Percentiles rank a stretch among this genome's conserved stretches.
These are phyloP conservation scores for Mentha longifolia DNA, from an alignment of 257 asterid genomes.

Conservation along the genomic window DNA sequence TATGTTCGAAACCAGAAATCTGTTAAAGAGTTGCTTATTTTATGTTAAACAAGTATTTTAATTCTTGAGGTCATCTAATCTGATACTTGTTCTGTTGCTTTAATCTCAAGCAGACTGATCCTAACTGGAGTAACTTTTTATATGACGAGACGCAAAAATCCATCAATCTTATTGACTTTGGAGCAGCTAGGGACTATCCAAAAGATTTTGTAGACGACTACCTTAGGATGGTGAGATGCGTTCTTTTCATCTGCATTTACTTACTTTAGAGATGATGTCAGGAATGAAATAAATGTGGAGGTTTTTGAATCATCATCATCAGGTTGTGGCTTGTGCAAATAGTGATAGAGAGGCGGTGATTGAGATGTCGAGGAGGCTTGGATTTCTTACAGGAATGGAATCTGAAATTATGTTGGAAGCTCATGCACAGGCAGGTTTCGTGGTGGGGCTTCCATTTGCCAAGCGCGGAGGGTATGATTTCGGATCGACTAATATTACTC, in stretches of 20 bases:
- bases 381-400: constrained; percentile 90
- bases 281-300: too few relatives aligned
- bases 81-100: constrained; percentile 28
- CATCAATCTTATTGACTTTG: constrained; percentile 93
- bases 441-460: constrained; percentile 91
- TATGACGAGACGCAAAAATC: constrained; percentile 60
- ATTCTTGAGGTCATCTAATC: constrained; percentile 4
- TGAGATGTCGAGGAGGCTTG: constrained; percentile 91
- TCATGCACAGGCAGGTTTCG: constrained; percentile 92
- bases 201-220: constrained; percentile 85
- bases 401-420: constrained; percentile 88
- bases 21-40: not conserved
- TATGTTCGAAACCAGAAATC: constrained; percentile 3
- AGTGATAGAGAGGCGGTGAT: constrained; percentile 71
- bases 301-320: not conserved
- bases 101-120: constrained; percentile 86
- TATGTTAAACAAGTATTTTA: not conserved
- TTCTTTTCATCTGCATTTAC: constrained; percentile 6
- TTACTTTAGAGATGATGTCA: constrained; percentile 10
- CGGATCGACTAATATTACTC: constrained; percentile 72
- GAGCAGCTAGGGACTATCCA: constrained; percentile 92
- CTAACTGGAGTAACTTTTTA: constrained; percentile 97
- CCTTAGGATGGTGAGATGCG: constrained; percentile 72
- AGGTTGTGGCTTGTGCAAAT: constrained; percentile 93
- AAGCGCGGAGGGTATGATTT: constrained; percentile 83